Percentiles rank a stretch among this genome's conserved stretches.
Conservation (phyloP, 1,284 basidiomycete genomes). For the Trichosporon coremiiforme region DNA sequence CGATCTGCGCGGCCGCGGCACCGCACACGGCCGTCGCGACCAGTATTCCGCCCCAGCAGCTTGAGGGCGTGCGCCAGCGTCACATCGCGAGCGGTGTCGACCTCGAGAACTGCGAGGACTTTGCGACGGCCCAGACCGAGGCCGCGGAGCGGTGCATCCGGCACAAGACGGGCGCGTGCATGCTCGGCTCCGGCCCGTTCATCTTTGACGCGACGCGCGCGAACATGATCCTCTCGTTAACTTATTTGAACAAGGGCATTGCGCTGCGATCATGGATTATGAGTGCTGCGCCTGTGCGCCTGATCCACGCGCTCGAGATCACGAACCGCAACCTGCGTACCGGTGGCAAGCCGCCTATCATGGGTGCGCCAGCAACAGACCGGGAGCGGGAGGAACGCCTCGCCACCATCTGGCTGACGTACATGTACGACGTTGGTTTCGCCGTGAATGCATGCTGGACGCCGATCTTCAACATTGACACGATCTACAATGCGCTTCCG, state of each 20-base stretch:
- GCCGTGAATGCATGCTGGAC: conserved; percentile 42
- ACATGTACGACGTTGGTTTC: conserved; percentile 42
- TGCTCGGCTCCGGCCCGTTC: conserved; percentile 40
- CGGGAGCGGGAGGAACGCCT: conserved; percentile 46
- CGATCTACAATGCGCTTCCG: conserved; percentile 40
- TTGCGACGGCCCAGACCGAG: conserved; percentile 46
- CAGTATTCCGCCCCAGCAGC: conserved; percentile 37
- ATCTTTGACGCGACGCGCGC: conserved; percentile 48
- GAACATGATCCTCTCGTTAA: conserved; percentile 42
- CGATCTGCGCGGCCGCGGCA: conserved; percentile 56
- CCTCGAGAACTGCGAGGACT: conserved; percentile 46
- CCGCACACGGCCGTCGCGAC: conserved; percentile 53
- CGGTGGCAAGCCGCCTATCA: conserved; percentile 40
- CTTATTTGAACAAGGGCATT: conserved; percentile 45
- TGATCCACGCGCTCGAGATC: conserved; percentile 46
- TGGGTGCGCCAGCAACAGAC: conserved; percentile 32
- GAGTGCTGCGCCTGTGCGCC: conserved; percentile 36
- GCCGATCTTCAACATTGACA: conserved; percentile 35
- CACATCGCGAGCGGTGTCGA: conserved; percentile 36
- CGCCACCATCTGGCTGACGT: conserved; percentile 47
- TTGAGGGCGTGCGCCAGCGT: conserved; percentile 36
- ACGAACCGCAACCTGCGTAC: conserved; percentile 35
- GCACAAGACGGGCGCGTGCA: conserved; percentile 34
- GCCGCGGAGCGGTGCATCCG: conserved; percentile 40
- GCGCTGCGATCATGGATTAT: conserved; percentile 46